These are phyloP conservation scores for Obba rivulosa DNA, from an alignment of 768 basidiomycete species.

Conservation along the genomic window DNA sequence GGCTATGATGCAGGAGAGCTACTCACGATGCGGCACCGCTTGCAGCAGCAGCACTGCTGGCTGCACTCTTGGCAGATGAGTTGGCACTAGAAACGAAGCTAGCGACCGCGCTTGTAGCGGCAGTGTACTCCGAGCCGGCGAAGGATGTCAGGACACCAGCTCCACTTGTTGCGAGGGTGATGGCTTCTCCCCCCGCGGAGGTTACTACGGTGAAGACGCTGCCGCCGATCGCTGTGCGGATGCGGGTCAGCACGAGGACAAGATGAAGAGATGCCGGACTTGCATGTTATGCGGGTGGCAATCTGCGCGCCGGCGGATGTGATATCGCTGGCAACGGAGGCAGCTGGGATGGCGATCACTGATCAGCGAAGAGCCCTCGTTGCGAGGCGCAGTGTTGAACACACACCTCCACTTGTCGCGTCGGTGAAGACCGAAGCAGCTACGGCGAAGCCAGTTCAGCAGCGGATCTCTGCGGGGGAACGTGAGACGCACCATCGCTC, in stretches of 20 bases:
- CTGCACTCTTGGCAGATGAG: background rate
- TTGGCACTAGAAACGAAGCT: slow-evolving; percentile 1
- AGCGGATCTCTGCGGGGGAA: background rate
- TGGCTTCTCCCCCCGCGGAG: slow-evolving; percentile 49
- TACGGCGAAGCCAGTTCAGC: slow-evolving; percentile 5
- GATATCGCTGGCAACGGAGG: slow-evolving; percentile 16
- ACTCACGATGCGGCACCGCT: background rate
- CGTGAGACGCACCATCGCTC: slow-evolving; percentile 15
- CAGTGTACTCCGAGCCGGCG: slow-evolving; percentile 49
- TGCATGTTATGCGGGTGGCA: slow-evolving; percentile 23
- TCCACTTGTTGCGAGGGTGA: slow-evolving; percentile 49
- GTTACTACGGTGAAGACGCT: slow-evolving; percentile 49
- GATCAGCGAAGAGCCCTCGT: background rate
- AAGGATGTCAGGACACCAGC: slow-evolving; percentile 40
- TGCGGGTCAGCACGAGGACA: background rate
- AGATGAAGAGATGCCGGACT: slow-evolving; percentile 8
- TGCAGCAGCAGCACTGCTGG: background rate
- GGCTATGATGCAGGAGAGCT: background rate
- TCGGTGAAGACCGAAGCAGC: slow-evolving; percentile 35
- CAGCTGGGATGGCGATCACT: slow-evolving; percentile 8
- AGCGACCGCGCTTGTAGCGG: slow-evolving; percentile 25
- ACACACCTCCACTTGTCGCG: slow-evolving; percentile 16
- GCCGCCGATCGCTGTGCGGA: slow-evolving; percentile 45
- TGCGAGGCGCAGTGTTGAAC: too few relatives aligned
- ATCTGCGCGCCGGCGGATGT: slow-evolving; percentile 27